Base-by-base conservation (phyloP, 306 rosid species). In the Spatholobus suberectus region DNA sequence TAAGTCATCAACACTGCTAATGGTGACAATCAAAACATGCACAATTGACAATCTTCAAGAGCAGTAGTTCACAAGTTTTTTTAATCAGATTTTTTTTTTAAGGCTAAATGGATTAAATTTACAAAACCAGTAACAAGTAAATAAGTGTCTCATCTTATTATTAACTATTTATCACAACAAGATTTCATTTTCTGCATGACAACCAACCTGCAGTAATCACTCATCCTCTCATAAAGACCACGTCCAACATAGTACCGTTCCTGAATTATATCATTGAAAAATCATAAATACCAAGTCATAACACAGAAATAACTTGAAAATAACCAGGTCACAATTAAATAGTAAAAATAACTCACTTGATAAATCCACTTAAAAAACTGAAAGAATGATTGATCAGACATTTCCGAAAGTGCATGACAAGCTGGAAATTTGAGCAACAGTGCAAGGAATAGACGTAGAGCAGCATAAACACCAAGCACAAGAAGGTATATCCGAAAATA, bases 311-410 rank as follows among this genome's bases (percentile, higher is more conserved):
- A 46, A 73, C 49, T 38, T 21, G 47, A 72, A 74, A 61, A 59
- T n/a, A 23, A 65, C 27, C 54, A 18, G 62, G 62, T 44, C 17
- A 24, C 47, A 34, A 27, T 14, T 62, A 83, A 76, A 41, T 11
- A 78, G 73, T 10, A 47, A 55, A 79, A 55, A 69, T 23, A 58
- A 58, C 84, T 71, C 83, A 87, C 99, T 92, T 93, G 92, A 89
- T 92, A 96, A 83, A 93, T 96, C 99, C 99, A 96, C 89, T 96
- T 96, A 70, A 96, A 96, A 89, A 96, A 96, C 71, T 93, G 99
- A 88, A 96, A 96, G 82, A 96, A 93, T 32, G 97, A 81, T 66
- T 93, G 98, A 86, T 96, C 94, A 46, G 97, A 92, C 97, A 92
- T 90, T 72, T 85, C 97, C 71, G 99, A 96, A 49, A 96, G 91